Conservation (phyloP, 1,139 yeast species). For the Geotrichum carabidarum region DNA sequence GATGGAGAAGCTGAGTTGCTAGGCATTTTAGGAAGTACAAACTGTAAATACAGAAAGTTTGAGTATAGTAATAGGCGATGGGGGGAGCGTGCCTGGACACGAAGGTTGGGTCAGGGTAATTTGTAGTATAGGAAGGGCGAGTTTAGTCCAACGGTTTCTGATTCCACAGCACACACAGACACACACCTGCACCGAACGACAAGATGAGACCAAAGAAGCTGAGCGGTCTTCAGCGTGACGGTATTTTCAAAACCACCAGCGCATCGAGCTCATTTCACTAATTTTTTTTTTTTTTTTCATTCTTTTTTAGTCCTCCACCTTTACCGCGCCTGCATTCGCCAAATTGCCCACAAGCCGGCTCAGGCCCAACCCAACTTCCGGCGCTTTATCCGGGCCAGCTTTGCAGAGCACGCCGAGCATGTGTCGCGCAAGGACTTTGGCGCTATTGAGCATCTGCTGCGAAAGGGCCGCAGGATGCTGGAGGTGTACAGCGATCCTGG, state of each 20-base stretch:
- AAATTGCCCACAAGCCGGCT: conserved; percentile 34
- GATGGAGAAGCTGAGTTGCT: conserved; percentile 8
- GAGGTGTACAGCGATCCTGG: conserved; percentile 58
- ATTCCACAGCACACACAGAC: too few species aligned
- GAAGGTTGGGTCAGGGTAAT: neutral
- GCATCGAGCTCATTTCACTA: neutral
- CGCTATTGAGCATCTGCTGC: conserved; percentile 76
- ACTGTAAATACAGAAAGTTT: too few species aligned
- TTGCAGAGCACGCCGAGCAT: conserved; percentile 47
- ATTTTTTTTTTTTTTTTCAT: neutral
- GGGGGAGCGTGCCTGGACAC: too few species aligned
- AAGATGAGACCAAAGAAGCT: conserved; percentile 15
- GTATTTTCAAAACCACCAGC: conserved; percentile 4
- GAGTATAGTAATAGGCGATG: too few species aligned
- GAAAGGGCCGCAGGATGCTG: conserved; percentile 67
- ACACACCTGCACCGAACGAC: too few species aligned
- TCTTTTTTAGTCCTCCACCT: conserved; percentile 31
- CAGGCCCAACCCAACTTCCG: conserved; percentile 31
- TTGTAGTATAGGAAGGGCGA: neutral
- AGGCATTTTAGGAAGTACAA: neutral
- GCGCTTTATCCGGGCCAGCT: conserved; percentile 51
- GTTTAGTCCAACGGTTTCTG: too few species aligned
- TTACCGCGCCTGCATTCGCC: conserved; percentile 39
- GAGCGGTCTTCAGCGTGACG: conserved; percentile 20
- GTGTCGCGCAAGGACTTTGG: conserved; percentile 76